Conservation (phyloP, 768 basidiomycete genomes). For the Grammothele lineata region DNA sequence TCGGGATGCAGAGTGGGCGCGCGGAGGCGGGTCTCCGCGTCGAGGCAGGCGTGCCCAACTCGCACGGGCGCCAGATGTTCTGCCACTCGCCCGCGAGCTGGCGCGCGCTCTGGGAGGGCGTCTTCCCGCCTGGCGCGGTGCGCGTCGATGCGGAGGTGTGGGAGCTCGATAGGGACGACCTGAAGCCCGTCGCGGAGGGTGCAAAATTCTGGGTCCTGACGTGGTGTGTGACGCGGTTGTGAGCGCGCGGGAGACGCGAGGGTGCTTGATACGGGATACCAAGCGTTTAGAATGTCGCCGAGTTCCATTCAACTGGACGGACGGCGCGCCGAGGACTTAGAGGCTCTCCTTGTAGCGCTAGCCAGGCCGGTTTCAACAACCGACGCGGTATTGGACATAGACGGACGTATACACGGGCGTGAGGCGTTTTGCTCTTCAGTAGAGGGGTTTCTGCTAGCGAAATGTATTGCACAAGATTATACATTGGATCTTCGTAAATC, state of each 20-base stretch:
- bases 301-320: too few relatives aligned
- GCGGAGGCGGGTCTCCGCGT: conserved; percentile 28
- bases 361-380: not conserved
- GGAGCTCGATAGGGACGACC: conserved; percentile 8
- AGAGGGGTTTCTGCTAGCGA: too few relatives aligned
- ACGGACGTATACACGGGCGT: too few relatives aligned
- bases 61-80: conserved; percentile 24
- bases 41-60: not conserved
- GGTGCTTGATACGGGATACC: too few relatives aligned
- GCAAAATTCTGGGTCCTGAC: conserved; percentile 13
- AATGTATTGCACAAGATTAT: conserved; percentile 7
- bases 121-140: not conserved
- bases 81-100: conserved; percentile 35
- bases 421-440: too few relatives aligned
- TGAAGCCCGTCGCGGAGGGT: not conserved
- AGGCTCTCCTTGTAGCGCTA: too few relatives aligned
- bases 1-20: conserved; percentile 36
- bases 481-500: conserved; percentile 14
- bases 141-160: not conserved
- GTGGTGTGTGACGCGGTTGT: conserved; percentile 24
- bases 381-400: too few relatives aligned
- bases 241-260: too few relatives aligned
- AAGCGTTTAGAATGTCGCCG: too few relatives aligned
- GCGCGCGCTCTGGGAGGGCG: conserved; percentile 32
- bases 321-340: too few relatives aligned